phyloP scores from a whole-genome alignment of 2,329 filamentous ascomycete genomes.

The Penicillium fuscoglaucum region DNA sequence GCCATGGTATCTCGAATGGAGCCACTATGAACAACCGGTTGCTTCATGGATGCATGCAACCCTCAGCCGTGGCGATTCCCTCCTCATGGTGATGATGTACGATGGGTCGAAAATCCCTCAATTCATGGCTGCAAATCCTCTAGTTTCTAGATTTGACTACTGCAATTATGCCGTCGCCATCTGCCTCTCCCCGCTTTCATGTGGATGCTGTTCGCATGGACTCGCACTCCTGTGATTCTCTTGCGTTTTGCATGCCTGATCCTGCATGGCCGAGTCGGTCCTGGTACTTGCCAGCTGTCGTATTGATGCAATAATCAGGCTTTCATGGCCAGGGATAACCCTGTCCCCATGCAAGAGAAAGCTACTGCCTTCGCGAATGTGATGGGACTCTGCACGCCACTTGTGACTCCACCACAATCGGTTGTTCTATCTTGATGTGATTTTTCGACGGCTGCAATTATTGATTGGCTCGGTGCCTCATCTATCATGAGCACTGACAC shows the following conservation, averaged over 20 bases:
- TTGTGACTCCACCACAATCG: slow-evolving; percentile 20
- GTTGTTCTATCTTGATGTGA: slow-evolving; percentile 13
- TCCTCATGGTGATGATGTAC: slow-evolving; percentile 33
- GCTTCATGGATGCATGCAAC: slow-evolving; percentile 42
- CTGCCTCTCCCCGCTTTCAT: slow-evolving; percentile 34
- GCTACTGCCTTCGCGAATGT: slow-evolving; percentile 25
- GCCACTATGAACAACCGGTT: slow-evolving; percentile 35
- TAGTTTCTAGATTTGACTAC: slow-evolving; percentile 29
- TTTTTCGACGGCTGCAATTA: slow-evolving; percentile 9
- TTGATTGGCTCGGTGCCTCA: slow-evolving; percentile 21
- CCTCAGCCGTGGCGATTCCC: slow-evolving; percentile 40
- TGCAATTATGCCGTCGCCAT: slow-evolving; percentile 32
- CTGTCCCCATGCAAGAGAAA: slow-evolving; percentile 24
- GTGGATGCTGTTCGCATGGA: slow-evolving; percentile 34
- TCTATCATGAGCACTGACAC: slow-evolving; percentile 22
- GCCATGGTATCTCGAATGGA: slow-evolving; percentile 34
- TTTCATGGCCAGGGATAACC: slow-evolving; percentile 27
- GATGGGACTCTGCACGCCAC: slow-evolving; percentile 20
- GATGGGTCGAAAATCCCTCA: slow-evolving; percentile 41
- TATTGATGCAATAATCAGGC: slow-evolving; percentile 32
- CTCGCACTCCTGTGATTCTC: slow-evolving; percentile 26
- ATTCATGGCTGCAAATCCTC: slow-evolving; percentile 24
- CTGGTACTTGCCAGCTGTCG: slow-evolving; percentile 40
- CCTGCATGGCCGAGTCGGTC: slow-evolving; percentile 34
- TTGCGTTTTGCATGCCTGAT: slow-evolving; percentile 34